Evolutionary conservation across 1,139 yeast species (phyloP).

Genomic region (Saccharomyces uvarum): DNA sequence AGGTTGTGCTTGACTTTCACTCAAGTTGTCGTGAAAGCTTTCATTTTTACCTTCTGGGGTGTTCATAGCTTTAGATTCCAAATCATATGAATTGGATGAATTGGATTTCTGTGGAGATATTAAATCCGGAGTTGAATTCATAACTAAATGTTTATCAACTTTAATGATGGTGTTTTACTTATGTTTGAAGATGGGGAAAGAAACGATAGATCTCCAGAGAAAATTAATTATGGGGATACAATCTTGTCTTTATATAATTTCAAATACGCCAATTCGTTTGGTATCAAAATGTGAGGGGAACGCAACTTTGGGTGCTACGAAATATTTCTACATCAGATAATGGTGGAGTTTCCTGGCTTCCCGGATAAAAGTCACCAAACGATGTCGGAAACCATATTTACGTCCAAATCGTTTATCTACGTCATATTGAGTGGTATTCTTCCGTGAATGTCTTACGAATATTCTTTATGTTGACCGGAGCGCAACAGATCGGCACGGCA

Average conservation of each 20-base stretch:
- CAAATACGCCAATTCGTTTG: slow-evolving; percentile 62
- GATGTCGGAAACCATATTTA: neutral
- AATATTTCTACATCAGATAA: slow-evolving; percentile 47
- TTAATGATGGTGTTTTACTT: neutral
- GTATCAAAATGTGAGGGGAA: slow-evolving; percentile 39
- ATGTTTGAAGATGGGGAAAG: slow-evolving; percentile 42
- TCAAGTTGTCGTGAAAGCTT: neutral
- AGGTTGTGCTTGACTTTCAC: neutral
- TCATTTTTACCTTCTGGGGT: slow-evolving; percentile 3
- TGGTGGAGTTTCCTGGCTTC: neutral
- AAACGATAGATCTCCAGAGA: slow-evolving; percentile 59
- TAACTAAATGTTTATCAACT: slow-evolving; percentile 1
- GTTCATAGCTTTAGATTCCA: slow-evolving; percentile 4
- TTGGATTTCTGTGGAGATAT: slow-evolving; percentile 18
- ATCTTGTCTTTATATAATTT: slow-evolving; percentile 67
- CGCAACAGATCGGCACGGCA: neutral
- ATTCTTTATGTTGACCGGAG: neutral
- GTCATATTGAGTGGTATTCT: neutral
- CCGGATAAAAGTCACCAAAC: neutral
- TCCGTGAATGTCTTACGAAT: neutral
- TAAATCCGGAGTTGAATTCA: slow-evolving; percentile 20
- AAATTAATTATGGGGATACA: slow-evolving; percentile 66
- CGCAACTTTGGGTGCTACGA: slow-evolving; percentile 76
- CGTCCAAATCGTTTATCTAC: neutral
- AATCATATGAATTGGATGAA: slow-evolving; percentile 13